phyloP scores from a whole-genome alignment of 192 early-diverging fungal species.

The Linnemannia schmuckeri region DNA sequence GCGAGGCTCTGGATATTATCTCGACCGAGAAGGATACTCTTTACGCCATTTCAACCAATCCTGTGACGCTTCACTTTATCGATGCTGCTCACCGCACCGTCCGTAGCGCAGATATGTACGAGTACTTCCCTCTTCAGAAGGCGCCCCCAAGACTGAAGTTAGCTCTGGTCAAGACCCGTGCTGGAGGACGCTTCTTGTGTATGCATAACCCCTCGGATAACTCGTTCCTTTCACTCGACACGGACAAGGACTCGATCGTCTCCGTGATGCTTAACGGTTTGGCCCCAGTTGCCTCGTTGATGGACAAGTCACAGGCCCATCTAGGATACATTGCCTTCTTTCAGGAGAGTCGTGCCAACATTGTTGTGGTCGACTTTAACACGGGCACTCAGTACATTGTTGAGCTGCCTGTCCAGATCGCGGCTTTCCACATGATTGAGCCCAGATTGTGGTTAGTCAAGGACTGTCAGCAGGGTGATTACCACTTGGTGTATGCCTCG shows the following conservation, averaged over 20 bases:
- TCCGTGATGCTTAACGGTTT: slow-evolving; percentile 58
- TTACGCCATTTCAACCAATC: slow-evolving; percentile 72
- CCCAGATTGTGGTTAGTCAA: slow-evolving; percentile 62
- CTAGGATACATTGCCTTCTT: slow-evolving; percentile 62
- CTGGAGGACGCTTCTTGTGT: slow-evolving; percentile 57
- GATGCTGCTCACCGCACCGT: slow-evolving; percentile 64
- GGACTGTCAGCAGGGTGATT: slow-evolving; percentile 56
- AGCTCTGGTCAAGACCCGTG: slow-evolving; percentile 55
- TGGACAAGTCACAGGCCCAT: slow-evolving; percentile 54
- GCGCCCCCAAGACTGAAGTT: slow-evolving; percentile 66
- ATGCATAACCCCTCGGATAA: slow-evolving; percentile 75
- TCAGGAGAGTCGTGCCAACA: slow-evolving; percentile 61
- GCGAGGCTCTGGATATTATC: slow-evolving; percentile 73
- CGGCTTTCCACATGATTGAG: slow-evolving; percentile 59
- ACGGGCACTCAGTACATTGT: slow-evolving; percentile 63
- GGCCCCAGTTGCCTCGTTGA: slow-evolving; percentile 32
- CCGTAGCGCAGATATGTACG: slow-evolving; percentile 73
- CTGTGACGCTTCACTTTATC: slow-evolving; percentile 69
- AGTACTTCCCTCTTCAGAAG: slow-evolving; percentile 76
- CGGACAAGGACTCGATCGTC: slow-evolving; percentile 60
- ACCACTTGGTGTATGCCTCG: slow-evolving; percentile 54
- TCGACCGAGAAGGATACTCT: slow-evolving; percentile 64
- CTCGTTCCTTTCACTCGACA: slow-evolving; percentile 68
- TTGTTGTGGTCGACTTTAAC: slow-evolving; percentile 70
- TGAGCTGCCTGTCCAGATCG: slow-evolving; percentile 60